These are phyloP conservation scores for Boletus huronensis DNA, from an alignment of 768 basidiomycete genomes.

Conservation along the genomic window DNA sequence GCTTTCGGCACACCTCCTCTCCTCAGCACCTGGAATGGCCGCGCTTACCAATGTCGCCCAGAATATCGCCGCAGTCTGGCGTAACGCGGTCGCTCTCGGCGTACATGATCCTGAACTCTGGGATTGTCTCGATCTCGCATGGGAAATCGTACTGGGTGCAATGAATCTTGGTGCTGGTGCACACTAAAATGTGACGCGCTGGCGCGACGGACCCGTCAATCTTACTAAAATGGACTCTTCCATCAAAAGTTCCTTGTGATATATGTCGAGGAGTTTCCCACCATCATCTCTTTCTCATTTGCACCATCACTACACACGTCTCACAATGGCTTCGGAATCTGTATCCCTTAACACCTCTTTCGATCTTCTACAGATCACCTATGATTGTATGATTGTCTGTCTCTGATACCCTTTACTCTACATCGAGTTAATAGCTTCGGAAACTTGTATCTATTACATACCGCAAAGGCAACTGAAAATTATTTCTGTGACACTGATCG, in stretches of 20 bases:
- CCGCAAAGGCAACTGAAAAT: constrained; percentile 10
- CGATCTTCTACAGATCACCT: constrained; percentile 10
- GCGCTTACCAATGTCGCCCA: constrained; percentile 48
- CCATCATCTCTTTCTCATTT: constrained; percentile 24
- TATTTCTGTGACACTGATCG: not conserved
- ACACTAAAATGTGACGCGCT: constrained; percentile 24
- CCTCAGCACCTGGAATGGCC: constrained; percentile 40
- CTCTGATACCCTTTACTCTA: constrained; percentile 32
- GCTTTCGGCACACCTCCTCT: constrained; percentile 51
- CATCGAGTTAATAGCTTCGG: constrained; percentile 25
- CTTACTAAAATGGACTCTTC: constrained; percentile 18
- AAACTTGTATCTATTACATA: constrained; percentile 30
- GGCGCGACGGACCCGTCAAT: constrained; percentile 17
- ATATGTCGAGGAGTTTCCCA: constrained; percentile 21
- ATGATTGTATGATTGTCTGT: constrained; percentile 22
- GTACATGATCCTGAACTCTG: constrained; percentile 63
- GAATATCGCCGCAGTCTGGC: constrained; percentile 64
- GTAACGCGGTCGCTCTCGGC: constrained; percentile 68
- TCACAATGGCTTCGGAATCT: constrained; percentile 20
- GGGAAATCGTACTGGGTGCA: constrained; percentile 63
- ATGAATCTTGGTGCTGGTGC: constrained; percentile 49
- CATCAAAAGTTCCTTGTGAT: constrained; percentile 8
- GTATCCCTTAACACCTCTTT: constrained; percentile 26
- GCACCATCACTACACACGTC: constrained; percentile 18
- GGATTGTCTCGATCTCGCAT: constrained; percentile 62